Evolutionary conservation across 352 stramenopile genomes (phyloP), one percentile per base, ranked within the genome.

Genomic region (Phytophthora ohioensis): DNA sequence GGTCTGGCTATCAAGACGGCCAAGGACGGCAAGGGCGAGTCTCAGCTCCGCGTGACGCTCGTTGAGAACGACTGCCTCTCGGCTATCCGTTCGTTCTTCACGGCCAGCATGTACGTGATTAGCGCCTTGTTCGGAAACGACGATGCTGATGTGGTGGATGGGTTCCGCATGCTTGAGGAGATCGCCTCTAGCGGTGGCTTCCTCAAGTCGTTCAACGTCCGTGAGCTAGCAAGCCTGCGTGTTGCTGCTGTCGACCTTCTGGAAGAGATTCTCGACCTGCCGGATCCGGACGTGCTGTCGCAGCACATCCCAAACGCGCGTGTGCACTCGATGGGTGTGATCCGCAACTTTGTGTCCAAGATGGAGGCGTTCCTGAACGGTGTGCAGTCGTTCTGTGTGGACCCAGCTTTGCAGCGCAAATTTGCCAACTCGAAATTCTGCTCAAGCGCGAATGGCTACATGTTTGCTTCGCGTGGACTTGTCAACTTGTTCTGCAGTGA

Each of bases 321-420:
- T 41, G 83, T 94, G 12, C 88, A 95, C 66, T 88, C 87, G 21
- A 87, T 95, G 63, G 88, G 88, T 56, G 83, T 94, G 39, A 92
- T 93, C 32, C 88, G 88, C 56, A 95, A 94, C 81, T 95, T 95
- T 81, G 88, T 95, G n/a, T 80, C 64, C 43, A 94, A 95, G 78
- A 95, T 93, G 87, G 88, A 95, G 39, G 70, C 71, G 1, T 89
- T 96, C 56, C 55, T 96, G 21, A 90, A 80, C 41, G 71, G 67
- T 3, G 67, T 96, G 3, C 85, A 91, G 53, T 67, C 67, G 21
- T 96, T 96, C 64, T 93, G 84, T 53, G 62, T 83, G 32, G 87
- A 92, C 55, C 84, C 81, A 12, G 76, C 69, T 30, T 39, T 92
- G 46, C 80, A 86, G 64, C 76, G 76, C 64, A 94, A 93, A 71